Percentiles rank a stretch among this genome's conserved stretches.
Conservation (phyloP, 805 yeast genomes). For the Candida corydali region DNA sequence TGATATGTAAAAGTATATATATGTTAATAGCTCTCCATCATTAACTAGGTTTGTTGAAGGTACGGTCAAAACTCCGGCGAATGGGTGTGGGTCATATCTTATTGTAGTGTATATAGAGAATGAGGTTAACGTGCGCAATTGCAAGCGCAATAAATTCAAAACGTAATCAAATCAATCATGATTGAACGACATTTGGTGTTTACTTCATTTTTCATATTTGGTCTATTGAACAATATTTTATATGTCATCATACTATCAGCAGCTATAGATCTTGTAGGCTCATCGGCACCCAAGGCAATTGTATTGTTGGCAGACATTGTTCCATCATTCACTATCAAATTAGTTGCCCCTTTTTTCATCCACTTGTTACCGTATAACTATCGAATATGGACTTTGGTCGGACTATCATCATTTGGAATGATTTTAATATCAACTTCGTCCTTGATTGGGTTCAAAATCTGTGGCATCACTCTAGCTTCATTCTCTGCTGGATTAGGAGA, state of each 20-base stretch:
- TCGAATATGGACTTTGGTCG: constrained; percentile 54
- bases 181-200: constrained; percentile 23
- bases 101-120: no score
- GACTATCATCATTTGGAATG: constrained; percentile 72
- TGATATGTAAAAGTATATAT: no score
- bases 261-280: constrained; percentile 88
- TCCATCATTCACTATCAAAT: constrained; percentile 73
- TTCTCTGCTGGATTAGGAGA: constrained; percentile 89
- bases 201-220: constrained; percentile 72
- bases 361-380: constrained; percentile 56
- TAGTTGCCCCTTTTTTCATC: constrained; percentile 74
- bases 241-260: constrained; percentile 91
- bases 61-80: no score
- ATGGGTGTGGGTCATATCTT: no score
- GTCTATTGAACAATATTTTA: constrained; percentile 80
- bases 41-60: no score
- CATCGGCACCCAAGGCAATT: constrained; percentile 75
- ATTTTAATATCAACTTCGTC: constrained; percentile 47
- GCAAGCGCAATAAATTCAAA: no score
- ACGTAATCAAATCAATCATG: background rate
- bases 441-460: constrained; percentile 38
- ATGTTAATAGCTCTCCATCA: no score
- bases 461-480: constrained; percentile 79
- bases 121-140: no score
- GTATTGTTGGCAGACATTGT: constrained; percentile 83